Conservation (phyloP, 805 yeast species). For the Candida endomychidarum region DNA sequence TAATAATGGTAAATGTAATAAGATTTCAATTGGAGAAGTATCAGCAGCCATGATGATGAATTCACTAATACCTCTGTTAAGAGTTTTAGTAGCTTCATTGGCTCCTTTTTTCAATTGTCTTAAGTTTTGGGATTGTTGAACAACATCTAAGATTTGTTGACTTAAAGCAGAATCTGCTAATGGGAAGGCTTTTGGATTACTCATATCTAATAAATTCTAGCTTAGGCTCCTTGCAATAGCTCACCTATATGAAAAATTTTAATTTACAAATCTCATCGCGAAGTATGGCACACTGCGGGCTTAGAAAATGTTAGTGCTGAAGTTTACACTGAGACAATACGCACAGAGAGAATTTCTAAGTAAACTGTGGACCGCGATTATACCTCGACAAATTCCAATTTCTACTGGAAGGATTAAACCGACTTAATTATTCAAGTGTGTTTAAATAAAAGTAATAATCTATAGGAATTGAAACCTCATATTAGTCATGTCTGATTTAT, state of each 20-base stretch:
- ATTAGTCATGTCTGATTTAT: constrained; percentile 65
- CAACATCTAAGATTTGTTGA: constrained; percentile 96
- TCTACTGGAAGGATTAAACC: constrained; percentile 9
- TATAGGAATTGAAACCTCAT: constrained; percentile 8
- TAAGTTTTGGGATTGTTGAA: constrained; percentile 95
- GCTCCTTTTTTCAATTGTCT: constrained; percentile 99
- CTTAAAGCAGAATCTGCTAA: constrained; percentile 93
- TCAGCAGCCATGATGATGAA: constrained; percentile 99
- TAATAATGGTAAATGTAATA: constrained; percentile 92
- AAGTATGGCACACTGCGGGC: no score
- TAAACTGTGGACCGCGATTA: constrained; percentile 6
- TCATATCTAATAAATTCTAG: constrained; percentile 42
- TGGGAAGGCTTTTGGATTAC: constrained; percentile 98
- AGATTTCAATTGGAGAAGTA: constrained; percentile 98
- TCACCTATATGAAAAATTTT: constrained; percentile 25
- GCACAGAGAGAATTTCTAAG: neutral
- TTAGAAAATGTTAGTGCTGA: constrained; percentile 7
- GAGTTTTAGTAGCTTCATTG: constrained; percentile 98
- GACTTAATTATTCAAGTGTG: constrained; percentile 7
- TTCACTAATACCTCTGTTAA: constrained; percentile 99
- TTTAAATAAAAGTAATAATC: constrained; percentile 1
- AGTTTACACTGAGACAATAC: constrained; percentile 4
- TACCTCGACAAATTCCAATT: constrained; percentile 6
- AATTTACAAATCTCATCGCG: neutral
- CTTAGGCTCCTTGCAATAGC: constrained; percentile 55